Conservation (phyloP, 768 basidiomycete species). For the Mycena maculata region DNA sequence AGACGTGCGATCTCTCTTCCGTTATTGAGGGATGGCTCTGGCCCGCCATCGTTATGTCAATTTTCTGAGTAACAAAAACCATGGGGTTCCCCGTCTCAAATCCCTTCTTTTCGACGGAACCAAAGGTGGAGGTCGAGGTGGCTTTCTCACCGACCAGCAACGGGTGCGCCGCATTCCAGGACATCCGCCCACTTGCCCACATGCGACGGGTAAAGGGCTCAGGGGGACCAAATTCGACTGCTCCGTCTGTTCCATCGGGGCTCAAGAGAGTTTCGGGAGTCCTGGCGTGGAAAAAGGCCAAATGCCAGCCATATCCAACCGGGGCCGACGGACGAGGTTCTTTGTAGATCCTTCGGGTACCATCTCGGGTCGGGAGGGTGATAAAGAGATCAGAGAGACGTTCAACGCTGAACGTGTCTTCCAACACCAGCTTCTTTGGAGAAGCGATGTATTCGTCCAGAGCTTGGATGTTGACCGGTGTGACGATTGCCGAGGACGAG, state of each 20-base stretch:
- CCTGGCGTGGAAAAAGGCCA: conserved; percentile 79
- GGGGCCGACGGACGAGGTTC: conserved; percentile 55
- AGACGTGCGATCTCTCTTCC: conserved; percentile 80
- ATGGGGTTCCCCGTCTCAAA: conserved; percentile 73
- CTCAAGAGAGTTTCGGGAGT: conserved; percentile 67
- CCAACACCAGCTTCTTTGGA: conserved; percentile 57
- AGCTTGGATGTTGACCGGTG: conserved; percentile 28
- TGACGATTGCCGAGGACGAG: conserved; percentile 19
- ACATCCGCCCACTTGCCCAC: conserved; percentile 82
- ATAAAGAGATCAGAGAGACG: conserved; percentile 72
- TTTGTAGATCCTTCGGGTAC: conserved; percentile 55
- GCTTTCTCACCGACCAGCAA: conserved; percentile 67
- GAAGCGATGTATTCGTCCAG: conserved; percentile 67
- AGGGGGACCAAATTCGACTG: conserved; percentile 70
- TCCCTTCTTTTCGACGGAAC: conserved; percentile 69
- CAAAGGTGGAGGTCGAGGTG: conserved; percentile 59
- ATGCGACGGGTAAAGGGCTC: conserved; percentile 80
- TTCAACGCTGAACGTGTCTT: conserved; percentile 65
- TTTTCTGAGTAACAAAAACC: conserved; percentile 79
- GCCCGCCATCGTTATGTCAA: conserved; percentile 61
- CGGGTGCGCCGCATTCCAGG: conserved; percentile 63
- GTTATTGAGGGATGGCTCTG: conserved; percentile 58
- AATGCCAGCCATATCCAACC: conserved; percentile 73
- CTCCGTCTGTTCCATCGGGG: conserved; percentile 77
- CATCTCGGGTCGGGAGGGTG: conserved; percentile 81